Percentiles rank a stretch among this genome's conserved stretches.
Evolutionary conservation across 2,329 filamentous ascomycete genomes (phyloP).

Genomic region (Ceratocystis harringtonii): DNA sequence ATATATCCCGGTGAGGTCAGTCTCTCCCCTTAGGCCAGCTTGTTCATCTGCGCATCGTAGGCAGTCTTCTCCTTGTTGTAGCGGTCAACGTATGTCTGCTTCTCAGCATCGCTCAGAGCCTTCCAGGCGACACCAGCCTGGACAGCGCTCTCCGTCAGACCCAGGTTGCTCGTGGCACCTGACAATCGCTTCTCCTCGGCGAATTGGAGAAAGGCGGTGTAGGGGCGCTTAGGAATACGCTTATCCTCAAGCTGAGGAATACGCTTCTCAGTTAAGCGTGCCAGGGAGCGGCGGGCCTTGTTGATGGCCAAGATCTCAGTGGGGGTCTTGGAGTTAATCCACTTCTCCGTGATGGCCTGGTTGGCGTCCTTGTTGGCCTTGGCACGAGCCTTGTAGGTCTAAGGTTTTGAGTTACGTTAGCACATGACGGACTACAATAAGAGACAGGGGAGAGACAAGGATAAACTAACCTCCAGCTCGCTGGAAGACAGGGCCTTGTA

Average conservation of each 20-base stretch:
- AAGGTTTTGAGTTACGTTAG: neutral
- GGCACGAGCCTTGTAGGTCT: conserved; percentile 27
- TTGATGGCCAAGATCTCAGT: conserved; percentile 33
- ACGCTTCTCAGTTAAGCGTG: conserved; percentile 23
- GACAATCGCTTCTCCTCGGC: conserved; percentile 26
- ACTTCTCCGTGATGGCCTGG: conserved; percentile 28
- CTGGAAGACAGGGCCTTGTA: conserved; percentile 29
- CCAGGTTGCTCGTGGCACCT: conserved; percentile 19
- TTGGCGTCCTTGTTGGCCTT: conserved; percentile 31
- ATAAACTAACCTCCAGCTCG: conserved; percentile 31
- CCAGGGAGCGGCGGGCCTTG: conserved; percentile 31
- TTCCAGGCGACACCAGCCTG: conserved; percentile 30
- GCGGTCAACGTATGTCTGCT: conserved; percentile 23
- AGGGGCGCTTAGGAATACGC: conserved; percentile 31
- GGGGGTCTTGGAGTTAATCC: conserved; percentile 32
- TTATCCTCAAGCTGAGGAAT: conserved; percentile 30
- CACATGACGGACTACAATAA: neutral
- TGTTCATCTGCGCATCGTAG: neutral
- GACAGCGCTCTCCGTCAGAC: conserved; percentile 20
- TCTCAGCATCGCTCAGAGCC: conserved; percentile 28
- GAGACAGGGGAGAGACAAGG: neutral
- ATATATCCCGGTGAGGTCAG: too few species aligned
- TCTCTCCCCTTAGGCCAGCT: neutral
- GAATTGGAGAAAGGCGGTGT: conserved; percentile 26
- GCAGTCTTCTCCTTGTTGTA: neutral